Base-by-base conservation (phyloP, 148 eudicot species). In the Arbutus unedo region DNA sequence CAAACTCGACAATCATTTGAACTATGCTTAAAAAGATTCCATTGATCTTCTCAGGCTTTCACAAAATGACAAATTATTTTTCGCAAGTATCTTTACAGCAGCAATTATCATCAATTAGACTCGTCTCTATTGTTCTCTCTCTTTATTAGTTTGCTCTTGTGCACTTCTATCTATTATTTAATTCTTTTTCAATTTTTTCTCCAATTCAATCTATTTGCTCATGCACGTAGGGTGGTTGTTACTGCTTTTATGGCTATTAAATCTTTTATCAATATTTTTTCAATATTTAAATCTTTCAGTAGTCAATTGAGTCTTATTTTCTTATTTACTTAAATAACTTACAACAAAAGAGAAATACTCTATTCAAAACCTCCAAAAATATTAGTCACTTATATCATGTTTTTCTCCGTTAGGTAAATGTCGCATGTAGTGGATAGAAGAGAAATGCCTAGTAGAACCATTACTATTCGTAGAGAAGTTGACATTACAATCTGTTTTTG, bases 21-120 rank as follows among this genome's bases (percentile, higher is more conserved):
- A 86, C 8, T 21, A 79, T 4, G 9, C 54, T 62, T 45, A 82
- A 83, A 74, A 82, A 82, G 45, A 43, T 79, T 38, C 78, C 59
- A 66, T 83, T 82, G 25, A 81, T 16, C 41, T 72, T 60, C 72
- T 48, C 59, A 45, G 51, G 23, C 5, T 49, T 31, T 4, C 60
- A 50, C 82, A 21, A 80, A 80, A 80, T 43, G 47, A 0, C 19
- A 80, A 66, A 50, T 50, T 49, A 5, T 21, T 80, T 13, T 80
- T 50, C 54, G 2, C 2, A 50, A 50, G 54, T 2, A 9, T 50
- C 10, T 50, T 50, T 9, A 50, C 54, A 44, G 4, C 21, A 4
- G 2, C 16, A 66, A 18, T 10, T 67, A 4, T 68, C 23, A 47
- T 51, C 76, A 67, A 49, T 18, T 9, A 57, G 2, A 57, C 62